These are phyloP conservation scores for Candida silvatica DNA, from an alignment of 805 yeast genomes.

Conservation along the genomic window DNA sequence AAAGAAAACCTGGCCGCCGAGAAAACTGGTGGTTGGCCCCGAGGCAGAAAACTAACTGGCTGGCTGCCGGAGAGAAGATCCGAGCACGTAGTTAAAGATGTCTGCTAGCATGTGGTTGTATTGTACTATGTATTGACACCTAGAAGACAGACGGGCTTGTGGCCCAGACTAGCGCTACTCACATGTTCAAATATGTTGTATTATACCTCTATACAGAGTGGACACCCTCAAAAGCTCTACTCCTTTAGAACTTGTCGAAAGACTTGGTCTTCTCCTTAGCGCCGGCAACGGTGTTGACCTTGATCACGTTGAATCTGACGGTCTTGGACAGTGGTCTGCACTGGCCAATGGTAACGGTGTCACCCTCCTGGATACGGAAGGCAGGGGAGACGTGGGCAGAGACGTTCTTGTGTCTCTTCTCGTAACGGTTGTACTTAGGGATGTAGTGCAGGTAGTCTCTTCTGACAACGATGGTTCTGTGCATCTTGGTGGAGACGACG, in stretches of 20 bases:
- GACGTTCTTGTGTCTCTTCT: constrained; percentile 99
- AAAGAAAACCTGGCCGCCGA: too few relatives aligned
- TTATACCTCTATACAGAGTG: too few relatives aligned
- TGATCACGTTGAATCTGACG: constrained; percentile 98
- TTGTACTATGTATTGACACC: too few relatives aligned
- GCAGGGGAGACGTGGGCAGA: constrained; percentile 99
- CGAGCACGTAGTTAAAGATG: too few relatives aligned
- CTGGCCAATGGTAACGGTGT: constrained; percentile 98
- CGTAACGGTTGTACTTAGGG: constrained; percentile 99
- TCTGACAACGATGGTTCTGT: constrained; percentile 99
- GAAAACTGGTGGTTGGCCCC: too few relatives aligned
- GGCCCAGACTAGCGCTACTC: not conserved
- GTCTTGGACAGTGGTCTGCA: constrained; percentile 99
- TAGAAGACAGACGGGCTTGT: too few relatives aligned
- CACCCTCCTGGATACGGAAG: constrained; percentile 99
- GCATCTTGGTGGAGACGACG: constrained; percentile 99
- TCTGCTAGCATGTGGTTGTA: too few relatives aligned
- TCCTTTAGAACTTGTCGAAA: constrained; percentile 87
- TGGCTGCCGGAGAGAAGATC: too few relatives aligned
- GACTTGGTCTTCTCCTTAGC: constrained; percentile 87
- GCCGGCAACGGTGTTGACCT: constrained; percentile 56
- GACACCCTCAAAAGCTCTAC: too few relatives aligned
- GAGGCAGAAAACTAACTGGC: too few relatives aligned
- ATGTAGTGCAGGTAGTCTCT: constrained; percentile 99
- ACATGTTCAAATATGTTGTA: not conserved